Conservation (phyloP, 2,329 filamentous ascomycete genomes). For the Cladosporium sp. region DNA sequence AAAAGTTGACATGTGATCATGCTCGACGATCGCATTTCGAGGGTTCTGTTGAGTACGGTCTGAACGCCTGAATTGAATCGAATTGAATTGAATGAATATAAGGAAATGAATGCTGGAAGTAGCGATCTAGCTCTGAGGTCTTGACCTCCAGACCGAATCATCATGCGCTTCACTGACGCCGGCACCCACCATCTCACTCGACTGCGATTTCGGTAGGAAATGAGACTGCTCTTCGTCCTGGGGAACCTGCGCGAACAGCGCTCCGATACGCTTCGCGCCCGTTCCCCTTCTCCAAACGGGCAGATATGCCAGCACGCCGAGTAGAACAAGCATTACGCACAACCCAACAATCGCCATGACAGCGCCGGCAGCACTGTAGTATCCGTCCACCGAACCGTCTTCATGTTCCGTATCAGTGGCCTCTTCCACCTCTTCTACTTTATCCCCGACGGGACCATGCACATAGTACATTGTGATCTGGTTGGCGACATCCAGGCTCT, state of each 20-base stretch:
- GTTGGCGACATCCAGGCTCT: conserved; percentile 16
- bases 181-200: not conserved
- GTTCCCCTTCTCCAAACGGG: not conserved
- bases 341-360: not conserved
- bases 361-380: not conserved
- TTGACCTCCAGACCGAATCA: not conserved
- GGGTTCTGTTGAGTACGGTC: too few species aligned
- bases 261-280: not conserved
- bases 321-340: not conserved
- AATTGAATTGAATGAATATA: not conserved
- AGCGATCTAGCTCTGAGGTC: not conserved
- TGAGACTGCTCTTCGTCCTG: conserved; percentile 2
- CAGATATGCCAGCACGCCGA: not conserved
- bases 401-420: not conserved
- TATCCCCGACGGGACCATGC: not conserved
- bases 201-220: not conserved
- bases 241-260: not conserved
- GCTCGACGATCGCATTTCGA: too few species aligned
- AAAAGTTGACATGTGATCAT: too few species aligned
- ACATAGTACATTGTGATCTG: conserved; percentile 9
- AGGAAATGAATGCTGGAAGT: too few species aligned
- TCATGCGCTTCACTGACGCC: not conserved
- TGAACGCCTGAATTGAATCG: too few species aligned
- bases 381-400: not conserved
- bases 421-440: not conserved